A percentile compares a stretch with the other conserved stretches of the same genome.
phyloP scores from a whole-genome alignment of 495 filamentous ascomycete genomes.

The Glarea lozoyensis region DNA sequence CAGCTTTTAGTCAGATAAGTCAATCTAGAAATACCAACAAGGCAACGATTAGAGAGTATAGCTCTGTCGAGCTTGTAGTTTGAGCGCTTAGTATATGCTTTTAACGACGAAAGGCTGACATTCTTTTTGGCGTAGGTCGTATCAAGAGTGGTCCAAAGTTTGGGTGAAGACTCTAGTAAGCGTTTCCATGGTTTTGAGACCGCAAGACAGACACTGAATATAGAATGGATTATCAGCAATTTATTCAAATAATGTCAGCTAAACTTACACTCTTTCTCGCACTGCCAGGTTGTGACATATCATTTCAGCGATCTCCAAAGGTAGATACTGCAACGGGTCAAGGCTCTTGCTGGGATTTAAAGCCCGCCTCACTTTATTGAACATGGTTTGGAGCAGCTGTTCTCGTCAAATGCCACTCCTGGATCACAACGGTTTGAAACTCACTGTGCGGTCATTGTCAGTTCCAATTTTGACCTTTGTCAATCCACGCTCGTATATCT shows the following conservation, averaged over 20 bases:
- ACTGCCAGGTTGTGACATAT: slow-evolving; percentile 13
- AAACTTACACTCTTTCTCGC: slow-evolving; percentile 18
- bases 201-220: slow-evolving; percentile 14
- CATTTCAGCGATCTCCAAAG: slow-evolving; percentile 18
- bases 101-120: slow-evolving; percentile 10
- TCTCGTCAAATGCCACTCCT: neutral
- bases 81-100: slow-evolving; percentile 14
- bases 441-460: slow-evolving; percentile 15
- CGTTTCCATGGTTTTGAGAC: slow-evolving; percentile 20
- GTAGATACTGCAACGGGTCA: slow-evolving; percentile 19
- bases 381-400: slow-evolving; percentile 17
- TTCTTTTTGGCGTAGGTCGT: slow-evolving; percentile 4
- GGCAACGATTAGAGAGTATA: slow-evolving; percentile 7
- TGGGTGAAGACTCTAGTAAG: slow-evolving; percentile 15
- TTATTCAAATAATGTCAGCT: neutral
- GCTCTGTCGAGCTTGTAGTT: slow-evolving; percentile 20
- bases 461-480: slow-evolving; percentile 20
- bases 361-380: slow-evolving; percentile 15
- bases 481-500: slow-evolving; percentile 22
- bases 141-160: slow-evolving; percentile 19
- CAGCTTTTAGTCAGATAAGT: slow-evolving; percentile 8
- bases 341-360: slow-evolving; percentile 10
- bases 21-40: slow-evolving; percentile 11
- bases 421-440: neutral
- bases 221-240: neutral